Evolutionary conservation across 768 basidiomycete genomes (phyloP).

Genomic region (Albatrellus ellisii): DNA sequence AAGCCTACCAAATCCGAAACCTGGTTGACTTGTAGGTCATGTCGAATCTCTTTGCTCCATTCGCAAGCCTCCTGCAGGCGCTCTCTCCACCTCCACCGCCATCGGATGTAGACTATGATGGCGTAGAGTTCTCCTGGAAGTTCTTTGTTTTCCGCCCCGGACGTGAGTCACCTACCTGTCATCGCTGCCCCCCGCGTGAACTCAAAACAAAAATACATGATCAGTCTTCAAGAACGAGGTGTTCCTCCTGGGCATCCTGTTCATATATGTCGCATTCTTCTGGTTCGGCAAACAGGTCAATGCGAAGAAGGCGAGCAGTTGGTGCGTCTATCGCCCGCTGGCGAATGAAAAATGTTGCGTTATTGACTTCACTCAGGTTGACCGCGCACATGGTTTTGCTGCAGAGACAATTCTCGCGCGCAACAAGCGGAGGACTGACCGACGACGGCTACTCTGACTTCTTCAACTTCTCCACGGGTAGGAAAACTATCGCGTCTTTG

Average conservation of each 20-base stretch:
- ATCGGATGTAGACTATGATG: constrained; percentile 51
- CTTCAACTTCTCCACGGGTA: constrained; percentile 79
- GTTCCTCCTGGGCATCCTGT: constrained; percentile 35
- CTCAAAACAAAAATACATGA: neutral
- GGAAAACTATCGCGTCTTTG: constrained; percentile 61
- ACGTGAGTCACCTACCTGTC: constrained; percentile 27
- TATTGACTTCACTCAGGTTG: constrained; percentile 31
- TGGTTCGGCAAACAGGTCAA: constrained; percentile 53
- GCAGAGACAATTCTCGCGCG: constrained; percentile 62
- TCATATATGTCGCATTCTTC: constrained; percentile 43
- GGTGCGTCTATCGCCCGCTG: constrained; percentile 34
- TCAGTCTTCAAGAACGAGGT: constrained; percentile 57
- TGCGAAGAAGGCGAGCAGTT: constrained; percentile 42
- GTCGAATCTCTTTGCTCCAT: constrained; percentile 1
- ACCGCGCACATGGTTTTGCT: constrained; percentile 44
- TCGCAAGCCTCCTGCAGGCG: constrained; percentile 1
- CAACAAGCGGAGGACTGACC: constrained; percentile 39
- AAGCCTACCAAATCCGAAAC: no score
- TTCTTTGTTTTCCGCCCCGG: constrained; percentile 74
- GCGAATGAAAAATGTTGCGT: constrained; percentile 1
- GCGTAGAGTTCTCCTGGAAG: constrained; percentile 62
- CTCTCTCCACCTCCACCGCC: constrained; percentile 48
- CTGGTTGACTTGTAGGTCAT: no score
- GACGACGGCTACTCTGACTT: constrained; percentile 68
- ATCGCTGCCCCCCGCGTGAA: constrained; percentile 4